Conservation (phyloP, 805 yeast species). For the Hanseniaspora occidentalis region DNA sequence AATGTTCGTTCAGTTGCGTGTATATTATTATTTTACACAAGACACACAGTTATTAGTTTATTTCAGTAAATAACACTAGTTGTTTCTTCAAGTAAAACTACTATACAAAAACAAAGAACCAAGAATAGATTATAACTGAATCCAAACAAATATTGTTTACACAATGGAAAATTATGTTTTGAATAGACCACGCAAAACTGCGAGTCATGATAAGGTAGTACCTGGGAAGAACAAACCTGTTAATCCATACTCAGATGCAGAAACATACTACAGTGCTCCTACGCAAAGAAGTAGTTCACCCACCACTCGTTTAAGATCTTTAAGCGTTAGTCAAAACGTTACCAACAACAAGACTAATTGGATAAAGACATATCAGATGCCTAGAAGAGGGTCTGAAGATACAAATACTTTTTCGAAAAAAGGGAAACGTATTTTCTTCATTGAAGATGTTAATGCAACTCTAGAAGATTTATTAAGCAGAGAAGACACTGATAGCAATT, state of each 20-base stretch:
- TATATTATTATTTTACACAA: too few species aligned
- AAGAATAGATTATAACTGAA: too few species aligned
- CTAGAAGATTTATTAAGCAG: slow-evolving; percentile 51
- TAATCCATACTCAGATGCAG: slow-evolving; percentile 4
- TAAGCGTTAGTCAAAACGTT: slow-evolving; percentile 4
- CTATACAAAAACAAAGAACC: too few species aligned
- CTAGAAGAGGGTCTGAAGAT: slow-evolving; percentile 45
- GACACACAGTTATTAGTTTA: too few species aligned
- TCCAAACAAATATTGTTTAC: too few species aligned
- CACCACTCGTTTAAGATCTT: slow-evolving; percentile 5
- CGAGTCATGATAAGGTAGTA: background rate
- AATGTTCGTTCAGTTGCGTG: too few species aligned
- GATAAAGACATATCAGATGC: slow-evolving; percentile 15
- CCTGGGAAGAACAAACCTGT: background rate
- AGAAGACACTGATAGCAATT: slow-evolving; percentile 79
- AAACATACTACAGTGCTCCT: slow-evolving; percentile 5
- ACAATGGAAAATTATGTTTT: background rate
- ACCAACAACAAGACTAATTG: slow-evolving; percentile 3
- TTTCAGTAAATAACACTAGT: too few species aligned
- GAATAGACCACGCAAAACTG: too few species aligned
- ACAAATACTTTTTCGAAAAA: slow-evolving; percentile 28
- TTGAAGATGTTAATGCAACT: slow-evolving; percentile 64
- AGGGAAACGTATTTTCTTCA: slow-evolving; percentile 40
- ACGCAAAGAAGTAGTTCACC: slow-evolving; percentile 6
- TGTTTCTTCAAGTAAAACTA: too few species aligned